Evolutionary conservation across 1,284 basidiomycete species (phyloP).

Genomic region (Ustilago xerochloae): DNA sequence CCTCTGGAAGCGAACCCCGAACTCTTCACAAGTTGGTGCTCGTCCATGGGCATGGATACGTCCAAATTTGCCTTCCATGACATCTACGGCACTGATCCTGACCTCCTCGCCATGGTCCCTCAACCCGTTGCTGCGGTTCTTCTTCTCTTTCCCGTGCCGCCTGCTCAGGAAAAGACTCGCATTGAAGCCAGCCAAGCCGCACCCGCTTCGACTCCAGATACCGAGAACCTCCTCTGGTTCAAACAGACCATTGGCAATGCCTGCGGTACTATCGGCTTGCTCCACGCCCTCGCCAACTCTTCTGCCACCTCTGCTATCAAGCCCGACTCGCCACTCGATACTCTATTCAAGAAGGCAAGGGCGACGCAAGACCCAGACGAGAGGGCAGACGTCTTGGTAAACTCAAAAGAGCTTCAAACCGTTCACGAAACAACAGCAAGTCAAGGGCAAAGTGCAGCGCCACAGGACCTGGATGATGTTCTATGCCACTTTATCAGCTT

Average conservation of each 20-base stretch:
- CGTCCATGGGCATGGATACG: slow-evolving; percentile 59
- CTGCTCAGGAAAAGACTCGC: slow-evolving; percentile 45
- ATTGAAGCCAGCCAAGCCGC: slow-evolving; percentile 39
- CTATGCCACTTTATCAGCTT: slow-evolving; percentile 67
- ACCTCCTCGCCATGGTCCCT: slow-evolving; percentile 70
- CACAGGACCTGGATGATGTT: slow-evolving; percentile 60
- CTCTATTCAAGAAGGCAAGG: slow-evolving; percentile 51
- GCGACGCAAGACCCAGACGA: slow-evolving; percentile 23
- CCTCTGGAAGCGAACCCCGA: slow-evolving; percentile 68
- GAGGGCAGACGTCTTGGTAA: slow-evolving; percentile 39
- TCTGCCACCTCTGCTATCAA: slow-evolving; percentile 44
- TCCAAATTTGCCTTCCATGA: slow-evolving; percentile 70
- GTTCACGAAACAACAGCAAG: slow-evolving; percentile 59
- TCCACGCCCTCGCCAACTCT: slow-evolving; percentile 65
- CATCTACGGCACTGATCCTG: slow-evolving; percentile 71
- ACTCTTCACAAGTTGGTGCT: slow-evolving; percentile 62
- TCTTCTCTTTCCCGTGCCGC: slow-evolving; percentile 71
- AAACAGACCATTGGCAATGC: slow-evolving; percentile 68
- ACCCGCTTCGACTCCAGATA: slow-evolving; percentile 11
- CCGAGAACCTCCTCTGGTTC: slow-evolving; percentile 55
- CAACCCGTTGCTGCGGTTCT: slow-evolving; percentile 71
- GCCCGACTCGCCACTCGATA: slow-evolving; percentile 47
- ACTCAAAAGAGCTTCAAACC: slow-evolving; percentile 44
- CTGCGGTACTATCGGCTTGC: slow-evolving; percentile 67
- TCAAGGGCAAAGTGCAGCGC: slow-evolving; percentile 62